Percentiles rank a stretch among this genome's conserved stretches.
Conservation (phyloP, 2,329 filamentous ascomycete species). For the Alternaria novae-zelandiae region DNA sequence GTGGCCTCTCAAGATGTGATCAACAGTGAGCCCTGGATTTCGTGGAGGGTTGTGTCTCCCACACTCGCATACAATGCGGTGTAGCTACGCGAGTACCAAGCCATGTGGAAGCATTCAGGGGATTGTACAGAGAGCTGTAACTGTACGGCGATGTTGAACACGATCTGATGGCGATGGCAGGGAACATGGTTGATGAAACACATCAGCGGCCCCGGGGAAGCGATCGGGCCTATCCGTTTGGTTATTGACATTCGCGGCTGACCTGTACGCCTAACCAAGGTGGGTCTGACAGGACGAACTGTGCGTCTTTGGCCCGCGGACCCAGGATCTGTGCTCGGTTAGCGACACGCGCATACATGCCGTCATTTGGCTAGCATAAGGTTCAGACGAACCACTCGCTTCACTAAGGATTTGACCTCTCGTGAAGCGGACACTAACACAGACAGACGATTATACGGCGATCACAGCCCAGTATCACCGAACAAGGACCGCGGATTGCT, state of each 20-base stretch:
- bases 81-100: not conserved
- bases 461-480: slow-evolving; percentile 6
- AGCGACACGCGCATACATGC: slow-evolving; percentile 1
- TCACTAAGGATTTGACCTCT: not conserved
- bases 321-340: slow-evolving; percentile 1
- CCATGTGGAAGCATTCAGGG: not conserved
- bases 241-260: slow-evolving; percentile 9
- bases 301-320: slow-evolving; percentile 8
- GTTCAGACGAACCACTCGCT: slow-evolving; percentile 8
- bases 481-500: slow-evolving; percentile 18
- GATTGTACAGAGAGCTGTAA: slow-evolving; percentile 1
- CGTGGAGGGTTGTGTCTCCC: not conserved
- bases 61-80: slow-evolving; percentile 3
- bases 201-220: slow-evolving; percentile 11
- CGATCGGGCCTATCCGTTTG: slow-evolving; percentile 14
- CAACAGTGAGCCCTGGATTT: not conserved
- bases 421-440: not conserved
- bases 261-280: slow-evolving; percentile 5
- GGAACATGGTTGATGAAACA: slow-evolving; percentile 19
- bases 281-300: slow-evolving; percentile 17
- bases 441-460: not conserved
- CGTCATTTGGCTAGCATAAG: slow-evolving; percentile 3
- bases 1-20: not conserved
- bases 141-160: slow-evolving; percentile 12
- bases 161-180: slow-evolving; percentile 9